These are phyloP conservation scores for Penicillium egyptiacum DNA, from an alignment of 495 filamentous ascomycete genomes.

Conservation along the genomic window DNA sequence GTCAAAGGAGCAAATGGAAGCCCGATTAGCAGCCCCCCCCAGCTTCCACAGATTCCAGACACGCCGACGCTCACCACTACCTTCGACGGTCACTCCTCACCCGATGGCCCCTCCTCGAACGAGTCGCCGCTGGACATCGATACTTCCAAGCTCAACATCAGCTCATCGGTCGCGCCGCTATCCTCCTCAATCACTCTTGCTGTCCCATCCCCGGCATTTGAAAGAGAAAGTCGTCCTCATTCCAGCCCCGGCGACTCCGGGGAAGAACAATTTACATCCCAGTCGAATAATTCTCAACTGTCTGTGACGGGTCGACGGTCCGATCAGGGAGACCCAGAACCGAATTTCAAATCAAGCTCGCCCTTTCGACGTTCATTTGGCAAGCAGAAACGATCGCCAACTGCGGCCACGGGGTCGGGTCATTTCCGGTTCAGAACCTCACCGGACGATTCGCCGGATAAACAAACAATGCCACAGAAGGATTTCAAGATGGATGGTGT, in stretches of 20 bases:
- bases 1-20: conserved; percentile 22
- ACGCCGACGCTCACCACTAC: conserved; percentile 30
- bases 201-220: conserved; percentile 28
- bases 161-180: conserved; percentile 27
- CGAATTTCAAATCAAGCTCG: conserved; percentile 35
- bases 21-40: conserved; percentile 33
- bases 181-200: conserved; percentile 36
- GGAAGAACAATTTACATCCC: conserved; percentile 28
- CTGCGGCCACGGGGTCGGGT: conserved; percentile 26
- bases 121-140: conserved; percentile 30
- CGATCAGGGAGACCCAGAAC: conserved; percentile 34
- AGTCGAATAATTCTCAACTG: conserved; percentile 33
- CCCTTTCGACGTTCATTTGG: conserved; percentile 42
- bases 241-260: conserved; percentile 38
- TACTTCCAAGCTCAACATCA: conserved; percentile 27
- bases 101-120: conserved; percentile 19
- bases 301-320: conserved; percentile 24
- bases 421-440: conserved; percentile 40
- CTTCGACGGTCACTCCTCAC: conserved; percentile 20
- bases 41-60: conserved; percentile 36
- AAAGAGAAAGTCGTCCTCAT: conserved; percentile 34
- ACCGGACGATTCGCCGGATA: conserved; percentile 36
- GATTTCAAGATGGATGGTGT: conserved; percentile 32
- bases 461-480: conserved; percentile 24
- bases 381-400: conserved; percentile 38